Percentiles rank a stretch among this genome's conserved stretches.
Evolutionary conservation across 192 early-diverging fungal genomes (phyloP).

Genomic region (Podila verticillata): DNA sequence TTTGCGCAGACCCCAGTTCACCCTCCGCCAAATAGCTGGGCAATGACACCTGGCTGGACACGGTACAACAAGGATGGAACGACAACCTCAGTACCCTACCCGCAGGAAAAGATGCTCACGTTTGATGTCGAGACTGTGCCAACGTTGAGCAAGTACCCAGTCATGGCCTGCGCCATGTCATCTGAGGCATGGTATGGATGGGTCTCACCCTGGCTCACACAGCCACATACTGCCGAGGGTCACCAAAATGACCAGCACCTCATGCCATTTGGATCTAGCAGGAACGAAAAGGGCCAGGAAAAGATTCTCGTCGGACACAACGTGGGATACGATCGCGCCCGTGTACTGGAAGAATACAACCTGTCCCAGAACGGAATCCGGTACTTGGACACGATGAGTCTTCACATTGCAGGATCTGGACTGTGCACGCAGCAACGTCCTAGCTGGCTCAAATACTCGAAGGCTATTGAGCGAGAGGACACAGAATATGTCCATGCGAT

Average conservation of each 20-base stretch:
- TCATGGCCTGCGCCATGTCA: constrained; percentile 84
- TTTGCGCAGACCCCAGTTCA: constrained; percentile 55
- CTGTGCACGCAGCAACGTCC: constrained; percentile 90
- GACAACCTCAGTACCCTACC: constrained; percentile 53
- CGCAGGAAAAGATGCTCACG: constrained; percentile 73
- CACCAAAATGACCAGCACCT: constrained; percentile 29
- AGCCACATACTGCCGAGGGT: constrained; percentile 13
- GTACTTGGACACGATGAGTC: constrained; percentile 93
- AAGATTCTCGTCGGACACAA: constrained; percentile 85
- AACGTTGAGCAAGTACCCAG: constrained; percentile 73
- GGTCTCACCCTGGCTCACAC: constrained; percentile 82
- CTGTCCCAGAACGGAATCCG: constrained; percentile 61
- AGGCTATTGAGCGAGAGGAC: constrained; percentile 60
- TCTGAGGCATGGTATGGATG: constrained; percentile 88
- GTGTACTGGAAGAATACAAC: constrained; percentile 88
- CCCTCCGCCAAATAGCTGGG: constrained; percentile 65
- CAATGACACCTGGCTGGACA: constrained; percentile 78
- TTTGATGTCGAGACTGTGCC: constrained; percentile 91
- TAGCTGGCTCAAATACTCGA: constrained; percentile 78
- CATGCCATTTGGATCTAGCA: constrained; percentile 34
- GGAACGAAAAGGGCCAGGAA: constrained; percentile 21
- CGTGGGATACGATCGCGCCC: constrained; percentile 90
- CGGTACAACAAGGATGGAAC: constrained; percentile 68
- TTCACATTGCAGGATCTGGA: constrained; percentile 90
- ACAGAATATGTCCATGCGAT: constrained; percentile 43